Conservation (phyloP, 2,329 filamentous ascomycete genomes). For the Penicillium sp. region DNA sequence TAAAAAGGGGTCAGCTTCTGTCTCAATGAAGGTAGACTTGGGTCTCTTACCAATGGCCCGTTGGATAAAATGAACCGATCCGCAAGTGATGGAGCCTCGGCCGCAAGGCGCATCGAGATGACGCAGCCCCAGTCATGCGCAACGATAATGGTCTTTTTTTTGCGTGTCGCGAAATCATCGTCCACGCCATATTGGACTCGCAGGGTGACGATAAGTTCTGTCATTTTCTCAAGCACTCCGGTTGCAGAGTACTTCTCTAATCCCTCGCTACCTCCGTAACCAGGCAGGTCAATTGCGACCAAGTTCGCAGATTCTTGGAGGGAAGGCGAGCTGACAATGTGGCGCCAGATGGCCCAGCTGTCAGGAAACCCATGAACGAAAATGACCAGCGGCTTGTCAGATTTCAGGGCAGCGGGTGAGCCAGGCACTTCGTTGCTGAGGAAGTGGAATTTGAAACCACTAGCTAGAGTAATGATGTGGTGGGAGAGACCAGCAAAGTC, state of each 20-base stretch:
- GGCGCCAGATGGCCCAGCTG: conserved; percentile 55
- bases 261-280: conserved; percentile 57
- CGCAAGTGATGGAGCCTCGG: conserved; percentile 56
- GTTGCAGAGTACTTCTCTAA: conserved; percentile 51
- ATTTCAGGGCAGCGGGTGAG: conserved; percentile 17
- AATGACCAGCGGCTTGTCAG: conserved; percentile 46
- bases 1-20: conserved; percentile 20
- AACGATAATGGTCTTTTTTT: conserved; percentile 49
- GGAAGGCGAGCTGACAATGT: conserved; percentile 44
- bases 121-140: conserved; percentile 57
- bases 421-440: conserved; percentile 41
- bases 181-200: conserved; percentile 48
- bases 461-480: conserved; percentile 50
- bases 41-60: conserved; percentile 49
- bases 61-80: conserved; percentile 57
- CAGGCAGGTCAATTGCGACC: conserved; percentile 58
- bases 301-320: conserved; percentile 44
- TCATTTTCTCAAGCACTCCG: conserved; percentile 52
- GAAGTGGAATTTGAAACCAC: conserved; percentile 56
- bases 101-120: conserved; percentile 54
- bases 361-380: conserved; percentile 62
- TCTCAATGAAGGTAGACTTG: neutral
- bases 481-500: conserved; percentile 50
- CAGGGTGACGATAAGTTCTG: conserved; percentile 53
- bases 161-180: conserved; percentile 24